Evolutionary conservation across 257 asterid species (phyloP), one percentile per base, ranked within the genome.

Genomic region (Echium plantagineum): DNA sequence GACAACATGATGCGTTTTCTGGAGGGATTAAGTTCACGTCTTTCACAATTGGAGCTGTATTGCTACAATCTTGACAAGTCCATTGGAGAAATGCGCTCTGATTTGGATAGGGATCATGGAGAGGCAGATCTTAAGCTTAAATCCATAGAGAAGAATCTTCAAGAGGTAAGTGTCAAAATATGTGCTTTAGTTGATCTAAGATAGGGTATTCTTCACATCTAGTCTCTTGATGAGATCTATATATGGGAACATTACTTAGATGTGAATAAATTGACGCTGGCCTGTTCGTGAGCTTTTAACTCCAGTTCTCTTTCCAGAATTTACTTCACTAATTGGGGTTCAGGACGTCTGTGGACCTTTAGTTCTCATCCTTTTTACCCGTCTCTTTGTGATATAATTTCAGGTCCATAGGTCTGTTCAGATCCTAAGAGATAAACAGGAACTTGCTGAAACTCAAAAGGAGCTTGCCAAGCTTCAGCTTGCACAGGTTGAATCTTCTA

Each of bases 371-470:
- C 46, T 7, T 7, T 35, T 35, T 35, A 53, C 55, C 31, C 56
- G 20, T 51, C 52, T 46, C 26, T 63, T 0, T 18, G 26, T 55
- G 65, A 26, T 51, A 48, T 20, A 21, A 38, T 26, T 66, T 67
- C 81, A 91, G 98, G 97, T 91, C 57, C 95, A 82, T 69, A 78
- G 97, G 80, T 88, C 97, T 55, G 90, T 91, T 64, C 97, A 88
- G 77, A 82, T 86, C 72, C 80, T 91, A 62, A 75, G 95, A 67
- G 98, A 91, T 67, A 91, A 91, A 75, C 97, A 91, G 74, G 98
- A 91, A 74, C 97, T 91, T 66, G 89, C 90, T 21, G 97, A 88
- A 31, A 63, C 97, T 60, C 97, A 88, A 68, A 88, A 84, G 76
- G 98, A 91, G 73, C 88, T 85, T 52, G 90, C 97, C 66, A 88